A percentile compares a stretch with the other conserved stretches of the same genome.
phyloP scores from a whole-genome alignment of 2,329 filamentous ascomycete genomes.

The Immersiporthe knoxdaviesiana region DNA sequence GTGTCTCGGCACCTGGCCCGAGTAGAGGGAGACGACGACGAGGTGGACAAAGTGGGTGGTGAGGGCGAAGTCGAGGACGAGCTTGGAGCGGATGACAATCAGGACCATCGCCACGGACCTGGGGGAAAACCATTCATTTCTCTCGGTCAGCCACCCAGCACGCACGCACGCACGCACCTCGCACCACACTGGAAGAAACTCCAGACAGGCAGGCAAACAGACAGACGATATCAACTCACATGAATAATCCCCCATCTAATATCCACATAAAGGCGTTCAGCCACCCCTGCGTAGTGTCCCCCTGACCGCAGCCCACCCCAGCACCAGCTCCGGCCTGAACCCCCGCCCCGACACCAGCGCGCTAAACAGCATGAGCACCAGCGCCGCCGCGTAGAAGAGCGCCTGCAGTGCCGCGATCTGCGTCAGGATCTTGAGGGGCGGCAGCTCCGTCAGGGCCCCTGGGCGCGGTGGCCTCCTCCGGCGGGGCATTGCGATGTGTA shows the following conservation, averaged over 20 bases:
- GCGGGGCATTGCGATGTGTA: constrained; percentile 50
- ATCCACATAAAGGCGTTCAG: constrained; percentile 62
- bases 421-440: constrained; percentile 60
- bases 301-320: constrained; percentile 61
- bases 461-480: constrained; percentile 61
- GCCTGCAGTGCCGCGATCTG: constrained; percentile 62
- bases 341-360: constrained; percentile 59
- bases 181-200: neutral
- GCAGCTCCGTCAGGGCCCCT: constrained; percentile 64
- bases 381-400: constrained; percentile 56
- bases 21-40: constrained; percentile 68
- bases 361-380: constrained; percentile 61
- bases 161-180: neutral
- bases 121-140: constrained; percentile 16
- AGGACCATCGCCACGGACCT: constrained; percentile 84
- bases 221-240: constrained; percentile 41
- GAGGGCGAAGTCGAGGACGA: constrained; percentile 91
- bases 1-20: constrained; percentile 73
- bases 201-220: neutral
- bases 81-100: constrained; percentile 85
- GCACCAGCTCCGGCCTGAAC: constrained; percentile 58
- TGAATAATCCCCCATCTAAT: constrained; percentile 57
- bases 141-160: constrained; percentile 3
- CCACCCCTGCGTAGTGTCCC: constrained; percentile 66
- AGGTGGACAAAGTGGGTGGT: constrained; percentile 61